Evolutionary conservation across 2,329 filamentous ascomycete species (phyloP).

Genomic region (Colletotrichum theobromicola): DNA sequence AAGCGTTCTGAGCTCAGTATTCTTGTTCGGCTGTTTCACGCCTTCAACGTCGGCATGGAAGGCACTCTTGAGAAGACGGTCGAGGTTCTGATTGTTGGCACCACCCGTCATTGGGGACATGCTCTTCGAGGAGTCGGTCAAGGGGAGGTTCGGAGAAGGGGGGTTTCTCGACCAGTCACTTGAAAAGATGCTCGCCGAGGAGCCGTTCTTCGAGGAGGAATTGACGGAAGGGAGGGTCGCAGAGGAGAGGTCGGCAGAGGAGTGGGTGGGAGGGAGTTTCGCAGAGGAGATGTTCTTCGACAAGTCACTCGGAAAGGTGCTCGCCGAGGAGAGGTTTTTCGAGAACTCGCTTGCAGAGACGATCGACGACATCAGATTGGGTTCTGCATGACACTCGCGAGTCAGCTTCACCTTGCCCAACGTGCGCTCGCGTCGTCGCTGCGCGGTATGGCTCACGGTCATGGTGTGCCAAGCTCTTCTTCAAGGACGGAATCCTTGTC

Average conservation of each 20-base stretch:
- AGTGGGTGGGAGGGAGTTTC: accelerated
- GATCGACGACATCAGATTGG: neutral
- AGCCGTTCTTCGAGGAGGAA: neutral
- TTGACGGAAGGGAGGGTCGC: accelerated
- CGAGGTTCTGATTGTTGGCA: neutral
- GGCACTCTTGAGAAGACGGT: neutral
- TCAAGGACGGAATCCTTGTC: neutral
- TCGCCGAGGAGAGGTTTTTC: neutral
- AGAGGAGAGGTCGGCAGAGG: too few species aligned
- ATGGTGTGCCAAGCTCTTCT: neutral
- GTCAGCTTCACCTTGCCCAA: neutral
- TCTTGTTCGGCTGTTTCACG: neutral
- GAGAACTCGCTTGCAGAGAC: neutral
- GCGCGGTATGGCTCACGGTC: neutral
- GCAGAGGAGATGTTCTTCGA: too few species aligned
- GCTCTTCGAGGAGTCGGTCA: neutral
- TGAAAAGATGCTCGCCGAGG: too few species aligned
- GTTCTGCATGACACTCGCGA: neutral
- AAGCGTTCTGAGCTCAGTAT: neutral
- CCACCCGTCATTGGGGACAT: neutral
- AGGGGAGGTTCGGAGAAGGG: neutral
- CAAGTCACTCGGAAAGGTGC: too few species aligned
- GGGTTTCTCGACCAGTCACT: neutral
- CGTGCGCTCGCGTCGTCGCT: neutral
- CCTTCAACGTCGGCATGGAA: neutral